Base-by-base conservation (phyloP, 2,329 filamentous ascomycete genomes). In the Colletotrichum tanaceti region DNA sequence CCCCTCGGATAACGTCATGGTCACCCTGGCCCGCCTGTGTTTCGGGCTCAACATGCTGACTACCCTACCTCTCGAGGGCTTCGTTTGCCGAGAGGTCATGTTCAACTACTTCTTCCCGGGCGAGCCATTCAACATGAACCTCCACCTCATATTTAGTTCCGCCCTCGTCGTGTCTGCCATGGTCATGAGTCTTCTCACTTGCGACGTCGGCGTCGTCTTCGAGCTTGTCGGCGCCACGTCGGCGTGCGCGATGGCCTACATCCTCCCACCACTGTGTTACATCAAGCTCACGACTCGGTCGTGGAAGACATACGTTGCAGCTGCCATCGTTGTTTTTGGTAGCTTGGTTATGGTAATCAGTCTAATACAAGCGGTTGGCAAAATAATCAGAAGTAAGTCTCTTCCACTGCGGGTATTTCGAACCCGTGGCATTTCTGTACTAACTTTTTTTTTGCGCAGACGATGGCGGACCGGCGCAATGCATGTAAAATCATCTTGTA, bases 41-140 rank as follows among this genome's bases (percentile, higher is more conserved):
- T 98, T 99, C 77, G 96, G 96, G 2, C 87, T 99, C 73, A 99
- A 99, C 85, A 99, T 99, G 96, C 89, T 99, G 75, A 98, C 96
- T 16, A 98, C 96, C 1, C 85, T 99, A 43, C 96, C 96, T 0
- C 90, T 99, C 69, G 96, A 99, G 84, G 94, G 94, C 18, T 99
- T 99, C 79, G 96, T 99, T 63, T 99, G 96, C 80, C 89, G 96
- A 75, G 96, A 98, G 80, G 94, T 98, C 71, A 97, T 98, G 93
- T 88, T 93, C 73, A 94, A 93, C 71, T 98, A 97, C 80, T 90
- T 85, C 77, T 90, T 86, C 74, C 87, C 87, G 0, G 84, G 83
- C 69, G 93, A 83, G 73, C 91, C 92, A 0, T 97, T 94, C 82
- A 90, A 94, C 77, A 89, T 93, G 74, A 90, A 90, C 71, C 89